These are phyloP conservation scores for Epichloe festucae DNA, from an alignment of 2,329 filamentous ascomycete species.

Conservation along the genomic window DNA sequence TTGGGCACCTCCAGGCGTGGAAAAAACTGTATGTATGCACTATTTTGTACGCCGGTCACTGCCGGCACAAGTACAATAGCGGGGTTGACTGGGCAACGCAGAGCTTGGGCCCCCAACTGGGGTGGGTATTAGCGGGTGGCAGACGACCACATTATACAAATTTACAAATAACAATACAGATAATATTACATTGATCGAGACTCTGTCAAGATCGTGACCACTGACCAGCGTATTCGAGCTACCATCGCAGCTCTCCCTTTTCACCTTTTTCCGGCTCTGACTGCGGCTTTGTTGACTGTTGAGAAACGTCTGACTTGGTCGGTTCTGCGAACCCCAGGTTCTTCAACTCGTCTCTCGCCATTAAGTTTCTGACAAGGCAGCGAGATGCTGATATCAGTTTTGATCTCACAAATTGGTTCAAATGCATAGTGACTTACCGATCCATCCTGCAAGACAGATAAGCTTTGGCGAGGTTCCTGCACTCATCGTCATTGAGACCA, in stretches of 20 bases:
- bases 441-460: slow-evolving; percentile 94
- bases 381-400: not conserved
- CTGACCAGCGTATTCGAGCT: not conserved
- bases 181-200: not conserved
- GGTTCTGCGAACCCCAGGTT: slow-evolving; percentile 64
- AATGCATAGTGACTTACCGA: slow-evolving; percentile 42
- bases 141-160: not conserved
- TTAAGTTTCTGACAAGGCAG: slow-evolving; percentile 56
- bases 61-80: not conserved
- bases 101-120: not conserved
- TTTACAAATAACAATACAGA: not conserved
- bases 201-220: not conserved
- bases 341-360: slow-evolving; percentile 90
- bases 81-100: slow-evolving; percentile 14
- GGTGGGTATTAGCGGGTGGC: not conserved
- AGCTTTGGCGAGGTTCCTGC: slow-evolving; percentile 71
- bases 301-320: slow-evolving; percentile 8
- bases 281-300: slow-evolving; percentile 9
- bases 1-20: slow-evolving; percentile 1
- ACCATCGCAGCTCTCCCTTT: slow-evolving; percentile 27
- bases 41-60: slow-evolving; percentile 8
- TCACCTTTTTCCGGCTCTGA: slow-evolving; percentile 19
- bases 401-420: not conserved
- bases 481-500: slow-evolving; percentile 77
- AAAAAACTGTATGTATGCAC: not conserved